Percentiles rank a stretch among this genome's conserved stretches.
Evolutionary conservation across 345 rosid species (phyloP).

Genomic region (Orychophragmus violaceus): DNA sequence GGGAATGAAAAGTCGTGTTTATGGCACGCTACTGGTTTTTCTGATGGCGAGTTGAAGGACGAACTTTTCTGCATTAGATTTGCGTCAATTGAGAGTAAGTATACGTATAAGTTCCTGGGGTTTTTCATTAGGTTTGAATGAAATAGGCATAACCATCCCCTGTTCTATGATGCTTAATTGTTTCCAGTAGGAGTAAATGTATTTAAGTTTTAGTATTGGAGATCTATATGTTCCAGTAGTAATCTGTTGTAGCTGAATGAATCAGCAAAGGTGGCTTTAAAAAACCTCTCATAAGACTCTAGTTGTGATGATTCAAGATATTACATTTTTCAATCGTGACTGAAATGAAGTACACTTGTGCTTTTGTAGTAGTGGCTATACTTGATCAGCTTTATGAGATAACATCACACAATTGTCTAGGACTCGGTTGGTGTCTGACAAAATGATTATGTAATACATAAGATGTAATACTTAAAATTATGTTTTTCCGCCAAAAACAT

Average conservation of each 20-base stretch:
- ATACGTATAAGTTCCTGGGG: neutral
- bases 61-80: slow-evolving; percentile 80
- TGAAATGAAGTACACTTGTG: no score
- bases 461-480: no score
- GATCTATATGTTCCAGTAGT: neutral
- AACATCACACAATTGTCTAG: no score
- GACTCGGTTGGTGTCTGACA: no score
- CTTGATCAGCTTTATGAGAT: no score
- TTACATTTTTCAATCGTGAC: no score
- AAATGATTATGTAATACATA: no score
- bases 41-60: slow-evolving; percentile 71
- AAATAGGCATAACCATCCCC: no score
- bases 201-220: no score
- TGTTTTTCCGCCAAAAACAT: no score
- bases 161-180: neutral
- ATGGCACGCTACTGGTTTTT: slow-evolving; percentile 62
- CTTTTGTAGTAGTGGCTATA: no score
- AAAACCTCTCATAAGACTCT: neutral
- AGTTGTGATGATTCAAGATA: neutral
- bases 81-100: slow-evolving; percentile 61
- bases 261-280: neutral
- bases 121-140: neutral
- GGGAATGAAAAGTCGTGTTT: slow-evolving; percentile 73
- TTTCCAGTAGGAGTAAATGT: no score
- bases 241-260: neutral